Evolutionary conservation across 192 early-diverging fungal genomes (phyloP), one percentile per base, ranked within the genome.

Genomic region (Jimgerdemannia flammicorona): DNA sequence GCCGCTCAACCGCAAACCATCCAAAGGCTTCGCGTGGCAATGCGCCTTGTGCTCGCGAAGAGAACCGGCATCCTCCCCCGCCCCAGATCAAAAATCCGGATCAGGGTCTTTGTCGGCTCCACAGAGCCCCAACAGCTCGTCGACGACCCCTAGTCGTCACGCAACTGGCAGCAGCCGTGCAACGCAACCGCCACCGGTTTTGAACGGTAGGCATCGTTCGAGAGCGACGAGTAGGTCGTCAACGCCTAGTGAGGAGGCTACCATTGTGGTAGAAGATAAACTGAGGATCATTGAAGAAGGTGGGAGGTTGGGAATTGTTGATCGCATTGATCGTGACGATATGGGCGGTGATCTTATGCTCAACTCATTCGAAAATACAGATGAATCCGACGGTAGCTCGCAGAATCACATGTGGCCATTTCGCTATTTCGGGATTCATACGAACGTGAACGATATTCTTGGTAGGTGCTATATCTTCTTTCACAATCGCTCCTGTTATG

Each of bases 1-100:
- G n/a, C 93, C 93, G 18, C 77, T 96, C 19, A 70, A 83, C 0
- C 87, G 85, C 70, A 93, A 93, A 76, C 93, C 93, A 0, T 88
- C 90, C 44, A 96, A 95, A 78, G 95, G 94, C 3, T 95, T 94
- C 73, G 93, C 88, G 18, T 97, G 95, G 91, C 90, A 94, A 77
- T 97, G 96, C 70, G 90, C 90, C 4, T 79, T 85, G 0, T 97
- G 96, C 70, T 81, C 84, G 42, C 66, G 69, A 39, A 70, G 75
- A 39, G 85, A 84, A 20, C 72, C 81, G 8, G 71, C 78, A n/a
- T 59, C 49, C 49, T 59, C 49, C 49, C 49, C 49, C 6, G 49
- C 14, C 8, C 49, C 49, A 59, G 49, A 59, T 59, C 49, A 59
- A 14, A 59, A 14, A 14, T 14, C 14, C 49, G 49, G 14, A 59